Base-by-base conservation (phyloP, 2,329 filamentous ascomycete genomes). In the Gyromitra esculenta region DNA sequence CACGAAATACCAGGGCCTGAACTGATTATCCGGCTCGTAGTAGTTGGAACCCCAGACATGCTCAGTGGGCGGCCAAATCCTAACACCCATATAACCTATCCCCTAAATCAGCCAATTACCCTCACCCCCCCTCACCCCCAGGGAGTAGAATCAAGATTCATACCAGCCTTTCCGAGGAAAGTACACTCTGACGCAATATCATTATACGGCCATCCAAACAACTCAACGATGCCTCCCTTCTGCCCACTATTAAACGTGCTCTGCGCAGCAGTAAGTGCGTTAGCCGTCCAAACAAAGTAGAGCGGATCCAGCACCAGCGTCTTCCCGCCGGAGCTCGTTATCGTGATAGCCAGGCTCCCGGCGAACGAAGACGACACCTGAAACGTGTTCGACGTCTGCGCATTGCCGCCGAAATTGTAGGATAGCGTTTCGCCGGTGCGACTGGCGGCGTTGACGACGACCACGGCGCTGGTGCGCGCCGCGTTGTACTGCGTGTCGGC, bases 151-250 rank as follows among this genome's bases (percentile, higher is more conserved):
- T 25, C 1, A 11, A 15, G 9, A 39, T 39, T 43, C 50, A 5
- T 65, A 73, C 76, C 80, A 60, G 81, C 81, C 73, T 80, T 81
- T 21, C 80, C 81, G 21, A 82, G 70, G 48, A 82, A 82, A 2
- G 77, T 52, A 73, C 81, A 82, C 70, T 82, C 81, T 25, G 78
- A 80, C 1, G 81, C 81, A 65, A 82, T 76, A 78, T 82, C 81
- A 63, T 80, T 81, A 69, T 81, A 82, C 5, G 81, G 81, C 81
- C 81, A 82, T n/a, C 81, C 81, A 59, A 82, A 82, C 25, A 82
- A 65, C 57, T 82, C 81, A 8, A 81, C 80, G 48, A 82, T 82
- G 11, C 78, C 81, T 9, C 81, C 81, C 60, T 81, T 82, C 60
- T 82, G 81, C 4, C 81, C 81, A 59, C 77, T 78, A 5, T 69